These are phyloP conservation scores for Epichloe hybrida DNA, from an alignment of 2,329 filamentous ascomycete genomes.

Conservation along the genomic window DNA sequence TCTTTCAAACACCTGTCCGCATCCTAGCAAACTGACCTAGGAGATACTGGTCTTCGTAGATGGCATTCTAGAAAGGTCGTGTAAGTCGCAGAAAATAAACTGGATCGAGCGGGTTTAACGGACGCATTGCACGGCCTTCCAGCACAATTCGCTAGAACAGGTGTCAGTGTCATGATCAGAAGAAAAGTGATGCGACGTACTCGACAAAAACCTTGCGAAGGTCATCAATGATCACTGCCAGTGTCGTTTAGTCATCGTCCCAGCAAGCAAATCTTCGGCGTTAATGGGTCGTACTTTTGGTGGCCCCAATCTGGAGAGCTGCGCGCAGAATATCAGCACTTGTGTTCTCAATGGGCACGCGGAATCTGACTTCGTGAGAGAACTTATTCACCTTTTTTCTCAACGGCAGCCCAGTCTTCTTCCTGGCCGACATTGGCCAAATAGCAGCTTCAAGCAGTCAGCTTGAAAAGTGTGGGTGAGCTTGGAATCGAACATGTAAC, in stretches of 20 bases:
- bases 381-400: conserved; percentile 49
- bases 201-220: conserved; percentile 61
- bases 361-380: conserved; percentile 15
- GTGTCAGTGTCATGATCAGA: neutral
- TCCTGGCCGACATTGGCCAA: conserved; percentile 37
- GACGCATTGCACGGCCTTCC: conserved; percentile 49
- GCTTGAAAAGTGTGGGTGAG: conserved; percentile 42
- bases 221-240: conserved; percentile 39
- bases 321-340: neutral
- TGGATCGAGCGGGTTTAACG: neutral
- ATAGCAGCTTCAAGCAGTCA: conserved; percentile 2
- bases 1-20: neutral
- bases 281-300: neutral
- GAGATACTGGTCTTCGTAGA: conserved; percentile 42
- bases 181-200: conserved; percentile 10
- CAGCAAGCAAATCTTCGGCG: neutral
- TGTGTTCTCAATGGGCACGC: neutral
- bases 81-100: neutral
- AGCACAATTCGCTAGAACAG: conserved; percentile 42
- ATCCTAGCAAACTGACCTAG: conserved; percentile 5
- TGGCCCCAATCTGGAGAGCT: conserved; percentile 1
- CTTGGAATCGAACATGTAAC: neutral
- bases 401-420: conserved; percentile 56
- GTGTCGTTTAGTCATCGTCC: neutral
- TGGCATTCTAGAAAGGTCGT: conserved; percentile 26